Percentiles rank a stretch among this genome's conserved stretches.
These are phyloP conservation scores for Deinandra increscens DNA, from an alignment of 129 eudicot genomes.

Conservation along the genomic window DNA sequence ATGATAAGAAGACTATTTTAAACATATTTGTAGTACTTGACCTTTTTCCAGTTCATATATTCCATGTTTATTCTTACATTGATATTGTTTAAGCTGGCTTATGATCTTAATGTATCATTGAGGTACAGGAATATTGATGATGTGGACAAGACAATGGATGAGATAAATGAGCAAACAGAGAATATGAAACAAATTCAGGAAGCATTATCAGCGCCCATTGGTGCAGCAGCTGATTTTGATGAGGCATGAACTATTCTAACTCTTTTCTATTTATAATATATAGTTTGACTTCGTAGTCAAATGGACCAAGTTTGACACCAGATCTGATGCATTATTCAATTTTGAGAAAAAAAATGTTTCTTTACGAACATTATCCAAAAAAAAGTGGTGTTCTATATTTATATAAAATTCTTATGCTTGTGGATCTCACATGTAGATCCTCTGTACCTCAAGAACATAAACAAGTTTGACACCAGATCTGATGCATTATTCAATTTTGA, in stretches of 20 bases:
- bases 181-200: conserved; percentile 56
- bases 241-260: conserved; percentile 30
- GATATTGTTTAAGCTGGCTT: neutral
- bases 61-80: neutral
- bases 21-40: neutral
- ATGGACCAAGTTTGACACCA: neutral
- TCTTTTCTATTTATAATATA: neutral
- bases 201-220: conserved; percentile 55
- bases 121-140: conserved; percentile 51
- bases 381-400: neutral
- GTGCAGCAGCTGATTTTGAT: conserved; percentile 61
- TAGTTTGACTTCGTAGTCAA: neutral
- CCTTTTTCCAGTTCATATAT: neutral
- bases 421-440: neutral
- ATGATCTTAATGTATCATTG: conserved; percentile 3
- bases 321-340: neutral
- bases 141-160: conserved; percentile 65
- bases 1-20: neutral
- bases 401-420: neutral
- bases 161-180: conserved; percentile 63
- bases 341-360: neutral
- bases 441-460: neutral
- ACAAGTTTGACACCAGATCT: neutral
- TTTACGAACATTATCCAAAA: neutral
- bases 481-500: neutral